A percentile compares a stretch with the other conserved stretches of the same genome.
phyloP scores from a whole-genome alignment of 257 asterid genomes.

The Coffea canephora region DNA sequence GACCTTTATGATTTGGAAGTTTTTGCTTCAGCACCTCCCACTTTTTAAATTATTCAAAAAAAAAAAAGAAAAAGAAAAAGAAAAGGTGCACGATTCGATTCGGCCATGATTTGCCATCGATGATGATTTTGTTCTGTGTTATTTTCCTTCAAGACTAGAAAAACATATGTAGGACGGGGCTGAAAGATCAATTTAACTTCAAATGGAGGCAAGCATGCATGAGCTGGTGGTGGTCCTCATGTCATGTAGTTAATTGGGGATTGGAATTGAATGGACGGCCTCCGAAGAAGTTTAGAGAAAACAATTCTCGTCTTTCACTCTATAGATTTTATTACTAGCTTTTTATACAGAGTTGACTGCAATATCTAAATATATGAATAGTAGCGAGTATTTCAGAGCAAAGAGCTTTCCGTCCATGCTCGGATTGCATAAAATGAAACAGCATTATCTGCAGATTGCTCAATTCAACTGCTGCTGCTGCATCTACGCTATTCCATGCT shows the following conservation, averaged over 20 bases:
- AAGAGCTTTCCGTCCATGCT: not conserved
- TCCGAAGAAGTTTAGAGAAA: not conserved
- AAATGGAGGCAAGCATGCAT: not conserved
- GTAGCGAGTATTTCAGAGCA: not conserved
- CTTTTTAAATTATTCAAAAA: not conserved
- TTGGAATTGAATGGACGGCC: not conserved
- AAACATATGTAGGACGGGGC: too few relatives aligned
- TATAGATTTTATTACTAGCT: too few relatives aligned
- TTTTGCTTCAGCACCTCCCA: slow-evolving; percentile 4
- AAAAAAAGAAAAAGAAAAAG: too few relatives aligned
- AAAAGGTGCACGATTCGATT: not conserved
- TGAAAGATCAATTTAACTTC: not conserved
- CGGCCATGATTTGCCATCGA: not conserved
- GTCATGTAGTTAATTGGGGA: not conserved
- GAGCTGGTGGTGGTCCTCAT: not conserved
- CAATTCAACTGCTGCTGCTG: not conserved
- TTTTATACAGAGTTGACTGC: not conserved
- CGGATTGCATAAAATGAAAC: not conserved
- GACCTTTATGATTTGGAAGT: slow-evolving; percentile 19
- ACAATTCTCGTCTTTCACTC: too few relatives aligned
- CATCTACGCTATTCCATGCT: not conserved
- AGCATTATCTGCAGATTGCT: not conserved
- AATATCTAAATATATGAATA: too few relatives aligned
- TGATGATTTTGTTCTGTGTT: not conserved
- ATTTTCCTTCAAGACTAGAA: accelerated